Evolutionary conservation across 2,329 filamentous ascomycete genomes (phyloP).

Genomic region (Knufia fluminis): DNA sequence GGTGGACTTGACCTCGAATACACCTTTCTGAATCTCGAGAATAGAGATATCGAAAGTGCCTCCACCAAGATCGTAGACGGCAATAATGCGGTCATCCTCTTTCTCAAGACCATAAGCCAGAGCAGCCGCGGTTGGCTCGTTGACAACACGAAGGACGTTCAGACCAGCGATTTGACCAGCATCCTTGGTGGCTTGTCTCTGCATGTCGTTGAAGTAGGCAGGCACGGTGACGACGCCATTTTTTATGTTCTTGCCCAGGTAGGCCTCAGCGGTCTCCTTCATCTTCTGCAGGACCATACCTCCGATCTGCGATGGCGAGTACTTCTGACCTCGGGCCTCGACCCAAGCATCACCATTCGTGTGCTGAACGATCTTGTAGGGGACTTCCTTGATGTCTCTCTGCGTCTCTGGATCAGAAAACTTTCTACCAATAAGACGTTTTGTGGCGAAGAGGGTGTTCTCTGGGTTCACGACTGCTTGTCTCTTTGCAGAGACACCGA

Average conservation of each 20-base stretch:
- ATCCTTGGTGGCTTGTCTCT: slow-evolving; percentile 97
- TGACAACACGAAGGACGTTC: slow-evolving; percentile 94
- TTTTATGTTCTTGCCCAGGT: slow-evolving; percentile 82
- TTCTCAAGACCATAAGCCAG: slow-evolving; percentile 95
- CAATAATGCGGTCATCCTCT: slow-evolving; percentile 78
- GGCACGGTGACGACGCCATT: slow-evolving; percentile 96
- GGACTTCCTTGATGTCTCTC: slow-evolving; percentile 93
- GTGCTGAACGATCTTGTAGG: slow-evolving; percentile 98
- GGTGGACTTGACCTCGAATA: slow-evolving; percentile 98
- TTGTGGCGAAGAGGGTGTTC: slow-evolving; percentile 96
- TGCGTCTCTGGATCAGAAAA: slow-evolving; percentile 90
- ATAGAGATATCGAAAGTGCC: slow-evolving; percentile 99
- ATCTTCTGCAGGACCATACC: slow-evolving; percentile 96
- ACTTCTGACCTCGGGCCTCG: slow-evolving; percentile 83
- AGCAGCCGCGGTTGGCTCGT: slow-evolving; percentile 93
- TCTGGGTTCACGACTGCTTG: slow-evolving; percentile 98
- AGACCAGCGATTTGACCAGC: slow-evolving; percentile 92
- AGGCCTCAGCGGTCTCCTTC: slow-evolving; percentile 96
- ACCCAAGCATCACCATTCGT: slow-evolving; percentile 95
- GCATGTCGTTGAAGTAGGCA: slow-evolving; percentile 97
- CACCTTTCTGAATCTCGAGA: slow-evolving; percentile 92
- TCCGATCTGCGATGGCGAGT: slow-evolving; percentile 97
- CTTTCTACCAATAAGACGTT: slow-evolving; percentile 97
- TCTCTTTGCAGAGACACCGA: slow-evolving; percentile 95
- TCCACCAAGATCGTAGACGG: slow-evolving; percentile 96